Conservation (phyloP, 1,284 basidiomycete species). For the Gastroboletus turbinatus region DNA sequence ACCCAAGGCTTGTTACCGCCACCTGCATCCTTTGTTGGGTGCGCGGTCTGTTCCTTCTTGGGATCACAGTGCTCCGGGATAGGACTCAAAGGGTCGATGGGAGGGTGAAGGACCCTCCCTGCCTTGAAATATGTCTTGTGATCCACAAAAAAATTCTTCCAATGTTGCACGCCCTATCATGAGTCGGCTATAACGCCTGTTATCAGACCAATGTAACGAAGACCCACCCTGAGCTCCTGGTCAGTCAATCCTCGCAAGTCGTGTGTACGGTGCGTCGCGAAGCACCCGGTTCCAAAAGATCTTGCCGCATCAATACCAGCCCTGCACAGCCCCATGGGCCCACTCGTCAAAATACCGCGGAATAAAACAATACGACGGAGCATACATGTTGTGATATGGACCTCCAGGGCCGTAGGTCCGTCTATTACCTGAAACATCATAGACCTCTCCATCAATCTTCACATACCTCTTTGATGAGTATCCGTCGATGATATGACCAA, state of each 20-base stretch:
- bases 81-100: constrained; percentile 78
- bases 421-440: constrained; percentile 79
- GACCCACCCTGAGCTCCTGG: constrained; percentile 62
- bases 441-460: constrained; percentile 90
- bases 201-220: background rate
- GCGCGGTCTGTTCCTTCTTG: constrained; percentile 44
- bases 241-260: constrained; percentile 81
- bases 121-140: constrained; percentile 78
- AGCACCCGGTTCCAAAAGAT: constrained; percentile 92
- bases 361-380: constrained; percentile 17
- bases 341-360: constrained; percentile 23
- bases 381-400: constrained; percentile 81
- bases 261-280: constrained; percentile 85
- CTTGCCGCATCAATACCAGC: constrained; percentile 86
- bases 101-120: constrained; percentile 69
- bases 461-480: constrained; percentile 13
- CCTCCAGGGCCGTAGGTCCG: constrained; percentile 90
- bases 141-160: constrained; percentile 86
- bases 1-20: constrained; percentile 10
- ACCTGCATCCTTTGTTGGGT: constrained; percentile 9
- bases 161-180: constrained; percentile 70
- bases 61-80: constrained; percentile 79
- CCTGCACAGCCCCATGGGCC: constrained; percentile 42
- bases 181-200: background rate
- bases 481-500: background rate